These are phyloP conservation scores for Metschnikowia bowlesiae DNA, from an alignment of 805 yeast species.

Conservation along the genomic window DNA sequence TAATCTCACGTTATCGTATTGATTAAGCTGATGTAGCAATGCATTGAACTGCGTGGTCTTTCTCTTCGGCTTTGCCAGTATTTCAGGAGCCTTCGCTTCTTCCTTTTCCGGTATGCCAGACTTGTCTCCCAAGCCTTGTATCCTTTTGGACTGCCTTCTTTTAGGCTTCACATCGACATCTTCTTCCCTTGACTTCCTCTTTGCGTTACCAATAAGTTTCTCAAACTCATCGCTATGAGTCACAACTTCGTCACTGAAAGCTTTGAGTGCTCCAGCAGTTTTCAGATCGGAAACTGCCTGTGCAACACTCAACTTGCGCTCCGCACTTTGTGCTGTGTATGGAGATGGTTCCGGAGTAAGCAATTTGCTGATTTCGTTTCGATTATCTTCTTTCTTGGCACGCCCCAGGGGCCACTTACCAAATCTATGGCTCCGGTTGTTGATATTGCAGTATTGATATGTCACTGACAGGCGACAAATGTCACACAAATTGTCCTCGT, in stretches of 20 bases:
- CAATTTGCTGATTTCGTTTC: slow-evolving; percentile 20
- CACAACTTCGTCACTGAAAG: slow-evolving; percentile 2
- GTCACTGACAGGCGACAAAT: slow-evolving; percentile 47
- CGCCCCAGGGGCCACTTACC: slow-evolving; percentile 17
- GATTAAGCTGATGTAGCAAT: slow-evolving; percentile 24
- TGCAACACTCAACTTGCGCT: slow-evolving; percentile 3
- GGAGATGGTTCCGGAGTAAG: slow-evolving; percentile 40
- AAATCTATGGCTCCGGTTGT: slow-evolving; percentile 20
- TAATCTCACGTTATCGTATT: slow-evolving; percentile 20
- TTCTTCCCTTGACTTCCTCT: slow-evolving; percentile 11
- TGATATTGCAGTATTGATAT: slow-evolving; percentile 44
- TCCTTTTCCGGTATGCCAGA: slow-evolving; percentile 3
- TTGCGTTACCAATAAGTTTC: slow-evolving; percentile 13
- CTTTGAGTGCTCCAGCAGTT: slow-evolving; percentile 8
- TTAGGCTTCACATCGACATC: neutral
- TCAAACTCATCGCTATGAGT: slow-evolving; percentile 13
- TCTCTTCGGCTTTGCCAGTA: neutral
- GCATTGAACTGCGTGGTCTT: slow-evolving; percentile 18
- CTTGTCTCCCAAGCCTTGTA: slow-evolving; percentile 4
- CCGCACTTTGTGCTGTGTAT: slow-evolving; percentile 11
- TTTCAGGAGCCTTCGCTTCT: neutral
- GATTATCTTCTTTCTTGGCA: slow-evolving; percentile 2
- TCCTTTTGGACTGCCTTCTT: slow-evolving; percentile 8
- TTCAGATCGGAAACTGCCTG: slow-evolving; percentile 8
- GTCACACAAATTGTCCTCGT: slow-evolving; percentile 44